Percentiles rank a stretch among this genome's conserved stretches.
These are phyloP conservation scores for Magnaporthiopsis poae DNA, from an alignment of 2,329 filamentous ascomycete genomes.

Conservation along the genomic window DNA sequence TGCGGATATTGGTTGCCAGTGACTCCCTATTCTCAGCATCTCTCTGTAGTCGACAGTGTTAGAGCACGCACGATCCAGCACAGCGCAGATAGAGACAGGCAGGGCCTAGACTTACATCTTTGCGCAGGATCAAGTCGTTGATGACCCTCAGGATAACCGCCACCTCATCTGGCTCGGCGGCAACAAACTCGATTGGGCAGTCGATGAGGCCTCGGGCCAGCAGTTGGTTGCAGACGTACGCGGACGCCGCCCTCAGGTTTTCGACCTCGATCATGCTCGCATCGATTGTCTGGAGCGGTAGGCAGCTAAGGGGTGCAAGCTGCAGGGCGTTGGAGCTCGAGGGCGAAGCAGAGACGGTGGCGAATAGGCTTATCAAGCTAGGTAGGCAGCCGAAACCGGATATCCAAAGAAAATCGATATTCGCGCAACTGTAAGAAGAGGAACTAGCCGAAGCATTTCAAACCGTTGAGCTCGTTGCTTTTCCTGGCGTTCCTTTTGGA, in stretches of 20 bases:
- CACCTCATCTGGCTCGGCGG: constrained; percentile 57
- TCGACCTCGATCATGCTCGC: constrained; percentile 44
- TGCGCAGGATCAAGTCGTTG: constrained; percentile 81
- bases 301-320: too few species aligned
- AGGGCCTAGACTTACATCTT: constrained; percentile 57
- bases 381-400: too few species aligned
- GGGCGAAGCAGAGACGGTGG: background rate
- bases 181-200: constrained; percentile 71
- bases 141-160: constrained; percentile 75
- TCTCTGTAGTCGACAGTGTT: constrained; percentile 42
- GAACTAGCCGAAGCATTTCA: too few species aligned
- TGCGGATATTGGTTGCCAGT: constrained; percentile 67
- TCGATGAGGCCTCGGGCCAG: constrained; percentile 58
- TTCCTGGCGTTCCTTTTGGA: too few species aligned
- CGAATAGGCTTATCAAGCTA: background rate
- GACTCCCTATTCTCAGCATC: constrained; percentile 83
- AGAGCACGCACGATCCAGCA: background rate
- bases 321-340: too few species aligned
- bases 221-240: constrained; percentile 65
- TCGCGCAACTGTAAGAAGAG: too few species aligned
- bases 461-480: too few species aligned
- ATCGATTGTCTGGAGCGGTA: background rate
- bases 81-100: background rate
- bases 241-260: constrained; percentile 56
- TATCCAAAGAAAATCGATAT: too few species aligned